A percentile compares a stretch with the other conserved stretches of the same genome.
Evolutionary conservation across 768 basidiomycete species (phyloP).

Genomic region (Guyanaporus albipodus): DNA sequence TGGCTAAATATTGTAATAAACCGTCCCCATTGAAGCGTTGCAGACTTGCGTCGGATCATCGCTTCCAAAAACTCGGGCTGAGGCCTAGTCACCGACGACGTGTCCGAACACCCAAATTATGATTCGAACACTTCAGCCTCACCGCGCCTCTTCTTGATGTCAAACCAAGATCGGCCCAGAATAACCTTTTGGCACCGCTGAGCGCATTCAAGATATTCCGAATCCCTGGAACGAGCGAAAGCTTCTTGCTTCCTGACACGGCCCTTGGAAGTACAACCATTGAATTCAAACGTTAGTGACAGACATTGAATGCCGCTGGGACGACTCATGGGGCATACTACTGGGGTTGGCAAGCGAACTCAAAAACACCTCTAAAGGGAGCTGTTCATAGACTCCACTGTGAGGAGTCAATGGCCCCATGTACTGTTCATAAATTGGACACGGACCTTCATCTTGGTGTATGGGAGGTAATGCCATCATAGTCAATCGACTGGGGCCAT

Average conservation of each 20-base stretch:
- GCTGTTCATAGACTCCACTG: slow-evolving; percentile 69
- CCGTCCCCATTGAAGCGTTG: slow-evolving; percentile 51
- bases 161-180: slow-evolving; percentile 59
- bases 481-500: slow-evolving; percentile 54
- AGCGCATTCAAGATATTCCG: slow-evolving; percentile 60
- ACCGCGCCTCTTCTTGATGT: slow-evolving; percentile 56
- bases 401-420: slow-evolving; percentile 75
- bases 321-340: slow-evolving; percentile 43
- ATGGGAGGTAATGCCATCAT: slow-evolving; percentile 51
- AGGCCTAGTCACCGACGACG: slow-evolving; percentile 70
- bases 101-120: slow-evolving; percentile 47
- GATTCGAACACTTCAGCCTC: slow-evolving; percentile 20
- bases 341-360: slow-evolving; percentile 90
- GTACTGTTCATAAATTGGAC: slow-evolving; percentile 3
- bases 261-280: slow-evolving; percentile 84
- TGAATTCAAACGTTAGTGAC: slow-evolving; percentile 33
- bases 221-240: slow-evolving; percentile 40
- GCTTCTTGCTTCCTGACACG: slow-evolving; percentile 46
- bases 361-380: slow-evolving; percentile 83
- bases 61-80: slow-evolving; percentile 84
- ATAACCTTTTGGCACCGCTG: slow-evolving; percentile 63
- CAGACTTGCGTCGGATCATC: slow-evolving; percentile 70
- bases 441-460: slow-evolving; percentile 56
- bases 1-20: slow-evolving; percentile 77
- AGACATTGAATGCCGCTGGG: not conserved